Evolutionary conservation across 495 filamentous ascomycete genomes (phyloP).

Genomic region (Penicillium taxi): DNA sequence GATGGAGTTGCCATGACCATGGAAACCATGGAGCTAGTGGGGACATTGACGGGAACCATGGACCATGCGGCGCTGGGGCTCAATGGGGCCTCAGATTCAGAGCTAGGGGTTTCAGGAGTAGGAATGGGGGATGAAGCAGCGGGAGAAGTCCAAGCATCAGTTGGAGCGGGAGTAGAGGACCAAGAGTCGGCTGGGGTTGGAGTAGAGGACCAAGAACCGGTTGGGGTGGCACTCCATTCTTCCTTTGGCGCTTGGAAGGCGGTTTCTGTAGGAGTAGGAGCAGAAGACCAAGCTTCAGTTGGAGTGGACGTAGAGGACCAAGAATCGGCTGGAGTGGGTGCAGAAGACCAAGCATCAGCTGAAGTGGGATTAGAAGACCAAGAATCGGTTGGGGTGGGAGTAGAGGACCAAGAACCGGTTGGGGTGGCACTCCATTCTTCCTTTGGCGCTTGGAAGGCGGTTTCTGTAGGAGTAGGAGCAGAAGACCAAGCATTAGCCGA

Average conservation of each 20-base stretch:
- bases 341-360: conserved; percentile 10
- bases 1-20: conserved; percentile 9
- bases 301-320: conserved; percentile 1
- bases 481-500: no score
- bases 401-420: no score
- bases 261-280: conserved; percentile 5
- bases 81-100: conserved; percentile 7
- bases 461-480: no score
- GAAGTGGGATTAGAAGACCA: no score
- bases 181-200: background rate
- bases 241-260: no score
- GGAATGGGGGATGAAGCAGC: conserved; percentile 5
- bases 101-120: conserved; percentile 6
- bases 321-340: background rate
- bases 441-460: no score
- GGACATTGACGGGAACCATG: conserved; percentile 28
- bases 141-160: no score
- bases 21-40: background rate
- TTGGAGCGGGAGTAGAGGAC: conserved; percentile 2
- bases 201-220: conserved; percentile 7
- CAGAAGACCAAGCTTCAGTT: no score
- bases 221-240: no score
- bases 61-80: conserved; percentile 13
- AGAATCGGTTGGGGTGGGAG: no score
- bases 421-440: no score